Evolutionary conservation across 2,329 filamentous ascomycete genomes (phyloP).

Genomic region (Aspergillus phoenicis): DNA sequence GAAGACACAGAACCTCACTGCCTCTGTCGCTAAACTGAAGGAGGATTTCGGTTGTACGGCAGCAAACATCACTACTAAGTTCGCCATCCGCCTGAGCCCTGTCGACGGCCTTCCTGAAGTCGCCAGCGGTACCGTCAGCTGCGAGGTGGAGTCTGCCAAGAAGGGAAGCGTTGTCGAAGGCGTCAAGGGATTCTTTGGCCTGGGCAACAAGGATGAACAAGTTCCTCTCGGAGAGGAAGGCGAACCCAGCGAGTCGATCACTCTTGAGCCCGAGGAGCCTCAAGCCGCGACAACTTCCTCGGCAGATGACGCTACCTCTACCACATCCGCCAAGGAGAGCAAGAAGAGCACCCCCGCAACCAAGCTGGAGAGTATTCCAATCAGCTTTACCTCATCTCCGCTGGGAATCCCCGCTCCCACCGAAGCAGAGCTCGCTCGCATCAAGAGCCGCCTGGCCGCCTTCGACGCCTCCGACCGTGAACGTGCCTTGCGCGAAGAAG

Average conservation of each 20-base stretch:
- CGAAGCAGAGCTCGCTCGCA: slow-evolving; percentile 45
- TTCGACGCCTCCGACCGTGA: slow-evolving; percentile 85
- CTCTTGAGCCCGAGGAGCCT: slow-evolving; percentile 48
- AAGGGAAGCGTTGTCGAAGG: slow-evolving; percentile 86
- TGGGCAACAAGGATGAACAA: slow-evolving; percentile 89
- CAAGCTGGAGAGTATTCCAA: slow-evolving; percentile 55
- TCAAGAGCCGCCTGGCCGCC: slow-evolving; percentile 73
- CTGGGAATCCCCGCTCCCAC: slow-evolving; percentile 46
- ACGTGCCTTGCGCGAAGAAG: slow-evolving; percentile 76
- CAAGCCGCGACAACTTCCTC: slow-evolving; percentile 50
- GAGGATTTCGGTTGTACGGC: slow-evolving; percentile 76
- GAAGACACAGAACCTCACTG: slow-evolving; percentile 81
- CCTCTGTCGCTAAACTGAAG: slow-evolving; percentile 74
- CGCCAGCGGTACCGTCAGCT: slow-evolving; percentile 74
- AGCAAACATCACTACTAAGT: slow-evolving; percentile 76
- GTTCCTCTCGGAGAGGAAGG: slow-evolving; percentile 66
- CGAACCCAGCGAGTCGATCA: slow-evolving; percentile 51
- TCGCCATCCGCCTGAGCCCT: slow-evolving; percentile 71
- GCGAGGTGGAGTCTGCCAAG: slow-evolving; percentile 74
- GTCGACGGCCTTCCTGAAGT: slow-evolving; percentile 81
- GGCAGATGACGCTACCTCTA: slow-evolving; percentile 52
- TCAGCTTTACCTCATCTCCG: slow-evolving; percentile 53
- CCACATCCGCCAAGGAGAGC: slow-evolving; percentile 51
- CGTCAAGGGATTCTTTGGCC: slow-evolving; percentile 94
- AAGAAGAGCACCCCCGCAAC: slow-evolving; percentile 46